Evolutionary conservation across 2,329 filamentous ascomycete genomes (phyloP).

Genomic region (Penicillium sp.): DNA sequence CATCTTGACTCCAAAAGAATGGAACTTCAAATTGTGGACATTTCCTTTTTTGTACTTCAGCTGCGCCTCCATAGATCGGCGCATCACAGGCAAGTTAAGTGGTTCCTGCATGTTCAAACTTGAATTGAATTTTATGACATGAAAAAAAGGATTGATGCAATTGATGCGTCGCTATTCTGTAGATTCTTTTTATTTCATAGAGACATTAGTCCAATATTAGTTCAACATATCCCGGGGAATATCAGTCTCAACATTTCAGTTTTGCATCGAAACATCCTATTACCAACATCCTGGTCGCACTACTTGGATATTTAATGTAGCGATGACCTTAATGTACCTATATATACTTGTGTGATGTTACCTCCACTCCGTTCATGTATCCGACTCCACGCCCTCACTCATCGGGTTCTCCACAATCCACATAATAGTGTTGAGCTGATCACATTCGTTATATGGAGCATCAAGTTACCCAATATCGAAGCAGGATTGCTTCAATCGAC

Average conservation of each 20-base stretch:
- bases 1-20: too few species aligned
- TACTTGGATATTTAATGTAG: not conserved
- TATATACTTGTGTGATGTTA: not conserved
- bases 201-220: not conserved
- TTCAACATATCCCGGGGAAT: not conserved
- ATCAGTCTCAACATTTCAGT: not conserved
- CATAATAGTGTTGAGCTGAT: not conserved
- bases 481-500: not conserved
- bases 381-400: not conserved
- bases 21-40: not conserved
- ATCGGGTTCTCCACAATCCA: not conserved
- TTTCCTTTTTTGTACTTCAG: not conserved
- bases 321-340: not conserved
- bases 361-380: not conserved
- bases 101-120: slow-evolving; percentile 4
- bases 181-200: not conserved
- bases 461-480: not conserved
- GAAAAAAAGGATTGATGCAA: not conserved
- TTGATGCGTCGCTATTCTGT: not conserved
- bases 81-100: not conserved
- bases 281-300: not conserved
- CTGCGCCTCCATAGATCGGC: not conserved
- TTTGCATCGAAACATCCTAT: not conserved
- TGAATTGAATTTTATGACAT: not conserved
- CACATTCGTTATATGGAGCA: not conserved